These are phyloP conservation scores for Jaapia argillacea DNA, from an alignment of 768 basidiomycete genomes.

Conservation along the genomic window DNA sequence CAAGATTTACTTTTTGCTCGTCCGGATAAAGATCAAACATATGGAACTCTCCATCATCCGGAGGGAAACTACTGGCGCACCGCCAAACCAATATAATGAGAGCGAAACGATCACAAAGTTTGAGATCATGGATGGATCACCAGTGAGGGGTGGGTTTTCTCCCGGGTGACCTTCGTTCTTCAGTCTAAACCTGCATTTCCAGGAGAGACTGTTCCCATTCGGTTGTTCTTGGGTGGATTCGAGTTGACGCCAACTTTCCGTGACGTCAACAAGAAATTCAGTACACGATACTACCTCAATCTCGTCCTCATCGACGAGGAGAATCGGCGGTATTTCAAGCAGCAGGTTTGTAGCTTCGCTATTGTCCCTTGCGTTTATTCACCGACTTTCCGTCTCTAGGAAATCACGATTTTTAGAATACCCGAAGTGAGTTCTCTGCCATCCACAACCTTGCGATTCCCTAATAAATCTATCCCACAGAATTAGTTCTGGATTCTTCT, in stretches of 20 bases:
- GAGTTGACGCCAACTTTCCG: constrained; percentile 98
- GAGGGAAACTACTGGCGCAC: constrained; percentile 91
- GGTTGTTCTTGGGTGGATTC: constrained; percentile 95
- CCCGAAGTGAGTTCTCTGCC: constrained; percentile 73
- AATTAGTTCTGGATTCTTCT: no score
- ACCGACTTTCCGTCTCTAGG: constrained; percentile 25
- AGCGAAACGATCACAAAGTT: constrained; percentile 99
- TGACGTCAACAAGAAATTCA: constrained; percentile 99
- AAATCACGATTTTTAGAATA: constrained; percentile 88
- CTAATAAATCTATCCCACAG: no score
- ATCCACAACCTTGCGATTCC: no score
- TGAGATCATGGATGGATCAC: constrained; percentile 98
- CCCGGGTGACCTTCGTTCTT: neutral
- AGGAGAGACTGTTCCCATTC: constrained; percentile 98
- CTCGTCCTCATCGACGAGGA: constrained; percentile 96
- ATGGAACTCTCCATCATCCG: constrained; percentile 99
- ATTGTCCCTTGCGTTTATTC: neutral
- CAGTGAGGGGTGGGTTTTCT: constrained; percentile 66
- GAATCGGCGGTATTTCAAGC: constrained; percentile 96
- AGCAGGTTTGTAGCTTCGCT: constrained; percentile 48
- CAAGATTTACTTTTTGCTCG: constrained; percentile 98
- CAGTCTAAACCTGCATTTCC: neutral
- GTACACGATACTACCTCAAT: constrained; percentile 93
- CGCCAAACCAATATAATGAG: constrained; percentile 99
- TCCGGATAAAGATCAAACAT: constrained; percentile 98